Conservation (phyloP, 768 basidiomycete species). For the Russula brevipes region DNA sequence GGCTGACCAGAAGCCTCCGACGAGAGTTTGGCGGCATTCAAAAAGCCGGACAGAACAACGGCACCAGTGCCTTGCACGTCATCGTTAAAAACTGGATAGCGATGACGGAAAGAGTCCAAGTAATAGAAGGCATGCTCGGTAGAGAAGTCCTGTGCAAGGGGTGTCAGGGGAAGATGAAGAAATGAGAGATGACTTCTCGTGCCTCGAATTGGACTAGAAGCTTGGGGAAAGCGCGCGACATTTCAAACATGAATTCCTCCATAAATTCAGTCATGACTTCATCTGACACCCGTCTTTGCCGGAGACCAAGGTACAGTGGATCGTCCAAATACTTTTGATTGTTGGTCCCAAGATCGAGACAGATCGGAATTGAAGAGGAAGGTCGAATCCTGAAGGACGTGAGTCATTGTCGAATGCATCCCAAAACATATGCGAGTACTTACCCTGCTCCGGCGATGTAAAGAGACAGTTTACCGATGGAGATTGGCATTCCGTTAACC, state of each 20-base stretch:
- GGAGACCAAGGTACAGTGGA: slow-evolving; percentile 84
- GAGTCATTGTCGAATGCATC: neutral
- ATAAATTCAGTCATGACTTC: slow-evolving; percentile 74
- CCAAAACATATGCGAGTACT: slow-evolving; percentile 23
- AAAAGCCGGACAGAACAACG: slow-evolving; percentile 84
- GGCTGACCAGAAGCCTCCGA: slow-evolving; percentile 64
- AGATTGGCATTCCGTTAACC: slow-evolving; percentile 81
- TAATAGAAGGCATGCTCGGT: slow-evolving; percentile 89
- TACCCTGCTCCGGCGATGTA: slow-evolving; percentile 90
- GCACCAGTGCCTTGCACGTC: slow-evolving; percentile 62
- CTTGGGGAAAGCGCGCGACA: slow-evolving; percentile 68
- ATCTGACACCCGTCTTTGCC: slow-evolving; percentile 60
- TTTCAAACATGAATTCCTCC: slow-evolving; percentile 90
- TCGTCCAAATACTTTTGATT: slow-evolving; percentile 74
- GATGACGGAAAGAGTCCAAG: slow-evolving; percentile 66
- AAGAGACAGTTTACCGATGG: slow-evolving; percentile 88
- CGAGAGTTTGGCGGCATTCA: slow-evolving; percentile 79
- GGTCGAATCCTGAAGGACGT: slow-evolving; percentile 57
- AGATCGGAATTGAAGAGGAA: slow-evolving; percentile 73
- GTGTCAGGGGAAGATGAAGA: neutral
- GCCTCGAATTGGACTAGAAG: slow-evolving; percentile 84
- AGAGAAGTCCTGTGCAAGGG: slow-evolving; percentile 66
- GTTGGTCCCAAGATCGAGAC: slow-evolving; percentile 87
- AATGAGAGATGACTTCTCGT: slow-evolving; percentile 14
- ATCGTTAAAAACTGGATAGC: slow-evolving; percentile 73